Base-by-base conservation (phyloP, 2,329 filamentous ascomycete species). In the Hymenoscyphus linearis region DNA sequence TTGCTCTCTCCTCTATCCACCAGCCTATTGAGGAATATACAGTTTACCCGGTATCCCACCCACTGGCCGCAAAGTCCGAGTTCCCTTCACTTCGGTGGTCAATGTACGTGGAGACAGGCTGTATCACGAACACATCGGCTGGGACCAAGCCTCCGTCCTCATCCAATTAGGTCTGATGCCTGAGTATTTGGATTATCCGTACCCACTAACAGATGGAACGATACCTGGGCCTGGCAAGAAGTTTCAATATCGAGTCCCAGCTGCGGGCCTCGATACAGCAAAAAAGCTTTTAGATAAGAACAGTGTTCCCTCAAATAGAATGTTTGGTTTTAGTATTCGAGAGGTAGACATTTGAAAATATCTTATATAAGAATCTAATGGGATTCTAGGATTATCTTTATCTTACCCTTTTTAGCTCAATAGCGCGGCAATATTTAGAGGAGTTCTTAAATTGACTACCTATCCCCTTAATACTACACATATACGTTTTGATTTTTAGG, bases 61-160 rank as follows among this genome's bases (percentile, higher is more conserved):
- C 1, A 88, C 85, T 0, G 74, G 77, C 31, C 77, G 75, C 62
- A 69, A 74, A 9, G 73, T 88, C 2, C 76, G 80, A n/a, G 77
- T 89, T 5, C 86, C 87, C 0, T 83, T 89, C 63, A 87, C 82
- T 0, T 78, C 82, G 2, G 78, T 90, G 0, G 86, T 90, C 4
- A 87, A 87, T 60, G 80, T 90, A 58, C 81, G 87, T 1, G 87
- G 87, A 2, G 86, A 89, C 68, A 77, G 86, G 0, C 74, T 90
- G 0, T 88, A 84, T 65, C 85, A 89, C 65, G 87, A 90, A 70
- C 87, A 90, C 66, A 89, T 90, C 52, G 76, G 80, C 14, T 90
- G 87, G 86, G 87, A 90, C 62, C 86, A 89, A 70, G 83, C 78
- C 0, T 86, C 83, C 0, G 80, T 83, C 1, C 74, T 90, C 10